Percentiles rank a stretch among this genome's conserved stretches.
phyloP scores from a whole-genome alignment of 2,329 filamentous ascomycete genomes.

The Ophioceras dolichostomum region DNA sequence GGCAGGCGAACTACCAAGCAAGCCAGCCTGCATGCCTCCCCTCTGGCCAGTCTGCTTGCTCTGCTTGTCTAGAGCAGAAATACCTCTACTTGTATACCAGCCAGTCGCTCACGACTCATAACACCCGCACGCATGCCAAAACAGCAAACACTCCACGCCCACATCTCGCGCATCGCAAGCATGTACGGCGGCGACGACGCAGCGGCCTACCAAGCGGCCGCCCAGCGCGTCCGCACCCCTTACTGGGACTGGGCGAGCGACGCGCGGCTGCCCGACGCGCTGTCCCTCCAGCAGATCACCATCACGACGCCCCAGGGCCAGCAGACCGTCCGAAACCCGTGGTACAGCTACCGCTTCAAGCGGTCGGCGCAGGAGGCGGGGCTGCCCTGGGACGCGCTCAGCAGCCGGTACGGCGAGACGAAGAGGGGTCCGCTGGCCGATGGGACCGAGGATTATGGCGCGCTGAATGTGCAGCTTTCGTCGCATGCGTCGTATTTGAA shows the following conservation, averaged over 20 bases:
- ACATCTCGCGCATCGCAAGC: conserved; percentile 31
- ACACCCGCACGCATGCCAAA: background rate
- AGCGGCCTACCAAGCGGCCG: conserved; percentile 28
- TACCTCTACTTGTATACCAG: too few relatives aligned
- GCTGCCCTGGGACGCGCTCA: background rate
- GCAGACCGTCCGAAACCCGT: conserved; percentile 30
- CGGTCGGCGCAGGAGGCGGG: conserved; percentile 7
- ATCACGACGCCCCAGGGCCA: conserved; percentile 12
- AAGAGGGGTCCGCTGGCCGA: conserved; percentile 22
- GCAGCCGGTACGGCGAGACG: conserved; percentile 19
- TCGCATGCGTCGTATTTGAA: conserved; percentile 14
- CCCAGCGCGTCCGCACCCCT: conserved; percentile 31
- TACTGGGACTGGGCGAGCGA: conserved; percentile 43
- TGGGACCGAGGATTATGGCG: conserved; percentile 21
- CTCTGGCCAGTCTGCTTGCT: background rate
- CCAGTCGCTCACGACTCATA: background rate
- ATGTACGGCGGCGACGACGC: conserved; percentile 24
- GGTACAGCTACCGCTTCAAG: conserved; percentile 38
- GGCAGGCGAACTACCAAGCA: too few relatives aligned
- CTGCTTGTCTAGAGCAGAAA: too few relatives aligned
- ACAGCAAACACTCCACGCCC: conserved; percentile 37
- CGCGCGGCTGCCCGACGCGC: conserved; percentile 26
- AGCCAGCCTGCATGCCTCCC: too few relatives aligned
- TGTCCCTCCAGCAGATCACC: conserved; percentile 14
- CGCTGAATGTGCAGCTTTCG: conserved; percentile 9